Conservation (phyloP, 495 filamentous ascomycete genomes). For the Lepidopterella palustris region DNA sequence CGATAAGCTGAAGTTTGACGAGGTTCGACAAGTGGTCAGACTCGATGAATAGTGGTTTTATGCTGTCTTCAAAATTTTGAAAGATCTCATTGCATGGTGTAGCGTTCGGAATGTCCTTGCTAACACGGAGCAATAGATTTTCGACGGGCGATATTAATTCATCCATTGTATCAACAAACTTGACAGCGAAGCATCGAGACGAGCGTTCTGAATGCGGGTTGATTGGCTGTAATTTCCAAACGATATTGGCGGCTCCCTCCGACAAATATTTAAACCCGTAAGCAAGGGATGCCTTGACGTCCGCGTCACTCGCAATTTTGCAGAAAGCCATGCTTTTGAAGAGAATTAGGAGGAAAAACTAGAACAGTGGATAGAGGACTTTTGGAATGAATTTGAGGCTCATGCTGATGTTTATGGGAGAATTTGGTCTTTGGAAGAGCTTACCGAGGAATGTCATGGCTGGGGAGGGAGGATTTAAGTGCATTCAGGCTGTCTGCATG, state of each 20-base stretch:
- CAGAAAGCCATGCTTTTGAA: background rate
- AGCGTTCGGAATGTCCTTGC: conserved; percentile 54
- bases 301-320: background rate
- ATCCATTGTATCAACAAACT: background rate
- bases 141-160: background rate
- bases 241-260: conserved; percentile 67
- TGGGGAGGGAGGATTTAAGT: no score
- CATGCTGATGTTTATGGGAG: no score
- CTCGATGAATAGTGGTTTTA: conserved; percentile 51
- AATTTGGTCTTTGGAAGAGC: no score
- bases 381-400: no score
- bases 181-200: background rate
- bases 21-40: conserved; percentile 55
- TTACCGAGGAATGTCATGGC: no score
- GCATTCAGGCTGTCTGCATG: no score
- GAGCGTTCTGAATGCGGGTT: background rate
- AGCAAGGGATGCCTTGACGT: background rate
- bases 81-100: conserved; percentile 50
- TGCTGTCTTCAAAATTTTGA: conserved; percentile 50
- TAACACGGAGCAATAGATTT: conserved; percentile 53
- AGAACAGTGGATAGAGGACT: no score
- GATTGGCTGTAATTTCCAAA: conserved; percentile 46
- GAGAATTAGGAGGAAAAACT: no score
- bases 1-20: conserved; percentile 53
- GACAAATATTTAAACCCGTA: conserved; percentile 44